phyloP scores from a whole-genome alignment of 2,329 filamentous ascomycete genomes.

The Endothia cerciana region DNA sequence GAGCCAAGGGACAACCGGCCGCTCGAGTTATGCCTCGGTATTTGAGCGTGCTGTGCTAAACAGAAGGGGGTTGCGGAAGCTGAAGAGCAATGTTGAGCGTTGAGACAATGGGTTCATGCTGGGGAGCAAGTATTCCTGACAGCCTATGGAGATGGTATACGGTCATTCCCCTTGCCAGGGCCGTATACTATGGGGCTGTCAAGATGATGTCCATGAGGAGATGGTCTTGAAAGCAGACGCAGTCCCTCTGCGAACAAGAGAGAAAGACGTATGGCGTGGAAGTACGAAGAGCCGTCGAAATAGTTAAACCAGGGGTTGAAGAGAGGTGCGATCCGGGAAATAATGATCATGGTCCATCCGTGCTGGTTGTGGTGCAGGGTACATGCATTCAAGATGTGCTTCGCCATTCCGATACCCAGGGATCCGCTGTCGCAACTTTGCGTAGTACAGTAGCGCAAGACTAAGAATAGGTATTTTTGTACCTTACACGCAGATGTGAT shows the following conservation, averaged over 20 bases:
- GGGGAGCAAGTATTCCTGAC: neutral
- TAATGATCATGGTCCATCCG: neutral
- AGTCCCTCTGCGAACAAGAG: neutral
- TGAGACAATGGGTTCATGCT: neutral
- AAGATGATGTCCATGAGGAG: neutral
- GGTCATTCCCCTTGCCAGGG: neutral
- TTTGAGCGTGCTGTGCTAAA: neutral
- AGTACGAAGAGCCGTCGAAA: neutral
- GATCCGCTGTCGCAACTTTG: neutral
- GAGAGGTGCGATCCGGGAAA: neutral
- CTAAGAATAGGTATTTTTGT: neutral
- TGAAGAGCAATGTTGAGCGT: neutral
- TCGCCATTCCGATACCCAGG: slow-evolving; percentile 4
- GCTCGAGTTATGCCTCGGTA: neutral
- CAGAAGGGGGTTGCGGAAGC: neutral
- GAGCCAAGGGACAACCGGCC: neutral
- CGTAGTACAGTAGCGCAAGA: slow-evolving; percentile 4
- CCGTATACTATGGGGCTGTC: too few relatives aligned
- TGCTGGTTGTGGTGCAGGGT: neutral
- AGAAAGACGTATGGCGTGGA: neutral
- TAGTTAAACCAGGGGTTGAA: neutral
- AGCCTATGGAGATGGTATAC: neutral
- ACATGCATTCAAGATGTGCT: neutral
- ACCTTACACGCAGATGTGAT: neutral
- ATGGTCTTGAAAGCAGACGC: too few relatives aligned